A percentile compares a stretch with the other conserved stretches of the same genome.
Conservation (phyloP, 1,284 basidiomycete genomes). For the Tremellales sp. region DNA sequence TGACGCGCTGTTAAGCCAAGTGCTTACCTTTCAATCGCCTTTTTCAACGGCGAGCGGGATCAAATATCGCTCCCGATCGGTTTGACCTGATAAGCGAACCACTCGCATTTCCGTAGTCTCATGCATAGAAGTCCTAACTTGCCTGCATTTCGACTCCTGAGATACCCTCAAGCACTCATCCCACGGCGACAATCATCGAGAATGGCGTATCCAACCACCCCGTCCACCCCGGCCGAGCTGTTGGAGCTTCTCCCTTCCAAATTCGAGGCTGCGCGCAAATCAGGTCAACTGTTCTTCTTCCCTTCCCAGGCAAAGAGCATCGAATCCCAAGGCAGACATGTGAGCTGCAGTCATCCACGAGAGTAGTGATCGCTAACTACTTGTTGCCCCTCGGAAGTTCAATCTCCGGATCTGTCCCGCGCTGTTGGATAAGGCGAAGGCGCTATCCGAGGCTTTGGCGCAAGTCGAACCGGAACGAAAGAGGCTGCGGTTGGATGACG, state of each 20-base stretch:
- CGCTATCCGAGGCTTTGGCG: slow-evolving; percentile 30
- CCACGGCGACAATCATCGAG: no score
- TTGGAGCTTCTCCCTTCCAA: slow-evolving; percentile 58
- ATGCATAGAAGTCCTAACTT: no score
- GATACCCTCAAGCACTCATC: no score
- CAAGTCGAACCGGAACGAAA: slow-evolving; percentile 25
- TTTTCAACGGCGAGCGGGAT: no score
- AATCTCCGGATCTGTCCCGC: slow-evolving; percentile 76
- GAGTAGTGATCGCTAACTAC: not conserved
- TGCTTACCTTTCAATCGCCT: no score
- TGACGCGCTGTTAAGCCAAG: no score
- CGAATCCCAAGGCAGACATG: slow-evolving; percentile 61
- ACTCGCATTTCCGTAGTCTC: no score
- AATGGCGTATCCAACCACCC: slow-evolving; percentile 34
- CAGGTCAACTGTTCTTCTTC: slow-evolving; percentile 71
- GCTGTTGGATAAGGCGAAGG: slow-evolving; percentile 62
- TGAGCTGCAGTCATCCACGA: slow-evolving; percentile 35
- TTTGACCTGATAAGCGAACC: no score
- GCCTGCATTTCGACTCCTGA: no score
- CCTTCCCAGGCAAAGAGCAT: slow-evolving; percentile 63
- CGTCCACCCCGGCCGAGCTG: slow-evolving; percentile 51
- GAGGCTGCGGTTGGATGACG: slow-evolving; percentile 23
- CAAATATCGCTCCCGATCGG: no score
- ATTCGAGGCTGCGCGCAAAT: slow-evolving; percentile 61
- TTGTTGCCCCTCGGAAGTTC: slow-evolving; percentile 56